A percentile compares a stretch with the other conserved stretches of the same genome.
phyloP scores from a whole-genome alignment of 768 basidiomycete genomes.

The Cyclocybe aegerita region DNA sequence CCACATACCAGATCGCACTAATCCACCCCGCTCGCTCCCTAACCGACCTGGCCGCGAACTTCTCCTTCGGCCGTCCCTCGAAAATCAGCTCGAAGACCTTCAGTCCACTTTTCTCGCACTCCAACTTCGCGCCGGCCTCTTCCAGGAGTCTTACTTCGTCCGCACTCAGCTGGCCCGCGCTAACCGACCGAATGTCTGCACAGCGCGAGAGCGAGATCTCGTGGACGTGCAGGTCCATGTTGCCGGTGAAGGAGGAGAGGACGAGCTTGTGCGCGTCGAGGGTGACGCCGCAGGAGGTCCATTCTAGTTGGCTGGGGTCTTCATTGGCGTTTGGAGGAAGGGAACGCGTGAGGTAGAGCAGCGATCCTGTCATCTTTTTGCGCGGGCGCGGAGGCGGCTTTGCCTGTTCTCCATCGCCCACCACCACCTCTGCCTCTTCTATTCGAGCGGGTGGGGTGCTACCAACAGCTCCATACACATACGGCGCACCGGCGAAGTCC shows the following conservation, averaged over 20 bases:
- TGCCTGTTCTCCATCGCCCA: background rate
- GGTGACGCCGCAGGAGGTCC: constrained; percentile 46
- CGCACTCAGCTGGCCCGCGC: constrained; percentile 35
- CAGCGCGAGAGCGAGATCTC: constrained; percentile 52
- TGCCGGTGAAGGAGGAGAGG: constrained; percentile 44
- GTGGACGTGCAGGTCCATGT: constrained; percentile 35
- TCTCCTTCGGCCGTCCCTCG: constrained; percentile 49
- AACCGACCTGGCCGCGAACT: constrained; percentile 60
- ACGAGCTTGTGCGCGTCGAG: constrained; percentile 36
- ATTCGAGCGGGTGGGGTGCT: too few relatives aligned
- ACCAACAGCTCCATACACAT: background rate
- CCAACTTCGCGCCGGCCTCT: constrained; percentile 10
- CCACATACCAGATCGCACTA: constrained; percentile 66
- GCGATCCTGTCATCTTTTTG: constrained; percentile 30
- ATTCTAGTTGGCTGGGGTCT: constrained; percentile 35
- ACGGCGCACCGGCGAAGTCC: background rate
- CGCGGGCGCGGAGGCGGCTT: constrained; percentile 1
- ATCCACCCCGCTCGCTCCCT: constrained; percentile 73
- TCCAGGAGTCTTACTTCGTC: constrained; percentile 43
- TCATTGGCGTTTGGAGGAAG: constrained; percentile 13
- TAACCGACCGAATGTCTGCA: constrained; percentile 62
- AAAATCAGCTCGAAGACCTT: constrained; percentile 69
- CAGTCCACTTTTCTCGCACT: constrained; percentile 32
- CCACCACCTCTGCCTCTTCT: background rate
- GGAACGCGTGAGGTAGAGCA: constrained; percentile 48